phyloP scores from a whole-genome alignment of 345 rosid species.

The Iberis pinnata region DNA sequence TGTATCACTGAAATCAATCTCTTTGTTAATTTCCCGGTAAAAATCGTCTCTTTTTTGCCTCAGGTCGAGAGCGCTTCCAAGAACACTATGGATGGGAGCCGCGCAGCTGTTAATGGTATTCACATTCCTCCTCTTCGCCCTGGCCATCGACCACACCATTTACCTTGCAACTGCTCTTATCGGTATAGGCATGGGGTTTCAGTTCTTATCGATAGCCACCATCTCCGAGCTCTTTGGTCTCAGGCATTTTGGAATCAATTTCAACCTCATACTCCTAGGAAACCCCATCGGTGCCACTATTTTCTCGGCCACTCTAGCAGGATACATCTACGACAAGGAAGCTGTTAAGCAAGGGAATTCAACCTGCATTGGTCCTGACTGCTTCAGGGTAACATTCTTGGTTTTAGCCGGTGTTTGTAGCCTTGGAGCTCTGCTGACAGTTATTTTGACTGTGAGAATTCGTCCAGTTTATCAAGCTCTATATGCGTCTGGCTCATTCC shows the following conservation, averaged over 20 bases:
- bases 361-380: slow-evolving; percentile 69
- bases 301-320: slow-evolving; percentile 80
- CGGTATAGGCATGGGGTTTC: slow-evolving; percentile 68
- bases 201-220: slow-evolving; percentile 63
- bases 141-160: slow-evolving; percentile 46
- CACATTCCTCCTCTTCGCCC: slow-evolving; percentile 53
- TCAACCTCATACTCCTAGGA: slow-evolving; percentile 68
- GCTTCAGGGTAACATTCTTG: slow-evolving; percentile 75
- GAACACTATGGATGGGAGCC: slow-evolving; percentile 69
- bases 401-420: slow-evolving; percentile 69
- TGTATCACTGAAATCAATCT: too few relatives aligned
- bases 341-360: slow-evolving; percentile 75
- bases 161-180: slow-evolving; percentile 60
- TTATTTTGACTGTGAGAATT: slow-evolving; percentile 60
- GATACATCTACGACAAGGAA: slow-evolving; percentile 71
- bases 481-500: slow-evolving; percentile 72
- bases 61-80: slow-evolving; percentile 61
- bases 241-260: slow-evolving; percentile 76
- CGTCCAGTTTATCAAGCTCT: slow-evolving; percentile 91
- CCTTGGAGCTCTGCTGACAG: slow-evolving; percentile 54
- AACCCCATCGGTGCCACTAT: slow-evolving; percentile 87
- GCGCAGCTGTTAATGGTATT: slow-evolving; percentile 33
- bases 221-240: slow-evolving; percentile 90
- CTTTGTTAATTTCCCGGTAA: too few relatives aligned
- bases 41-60: too few relatives aligned